Percentiles rank a stretch among this genome's conserved stretches.
These are phyloP conservation scores for Vanrija sp. DNA, from an alignment of 1,284 basidiomycete species.

Conservation along the genomic window DNA sequence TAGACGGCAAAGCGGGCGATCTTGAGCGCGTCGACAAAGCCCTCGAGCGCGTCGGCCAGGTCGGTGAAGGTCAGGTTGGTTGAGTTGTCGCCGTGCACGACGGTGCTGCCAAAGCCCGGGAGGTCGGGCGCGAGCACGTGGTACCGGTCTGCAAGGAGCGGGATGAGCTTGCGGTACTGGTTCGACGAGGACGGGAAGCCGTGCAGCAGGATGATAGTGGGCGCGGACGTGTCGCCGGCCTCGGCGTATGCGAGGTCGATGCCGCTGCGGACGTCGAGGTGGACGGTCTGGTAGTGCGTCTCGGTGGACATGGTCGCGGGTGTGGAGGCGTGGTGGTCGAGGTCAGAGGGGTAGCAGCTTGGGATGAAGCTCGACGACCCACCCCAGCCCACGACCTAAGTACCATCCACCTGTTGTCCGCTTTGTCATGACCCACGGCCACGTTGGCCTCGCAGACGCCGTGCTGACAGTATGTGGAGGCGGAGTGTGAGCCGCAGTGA, in stretches of 20 bases:
- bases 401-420: too few species aligned
- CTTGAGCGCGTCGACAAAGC: conserved; percentile 50
- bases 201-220: conserved; percentile 53
- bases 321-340: too few species aligned
- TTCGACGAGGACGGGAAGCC: conserved; percentile 55
- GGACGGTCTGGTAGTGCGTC: conserved; percentile 6
- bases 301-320: too few species aligned
- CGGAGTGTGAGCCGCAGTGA: too few species aligned
- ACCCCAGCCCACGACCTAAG: too few species aligned
- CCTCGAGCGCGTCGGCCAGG: conserved; percentile 47
- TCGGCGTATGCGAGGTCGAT: conserved; percentile 51
- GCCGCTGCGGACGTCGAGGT: conserved; percentile 11
- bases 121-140: conserved; percentile 55
- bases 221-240: conserved; percentile 42
- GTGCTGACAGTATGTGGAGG: too few species aligned
- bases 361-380: too few species aligned
- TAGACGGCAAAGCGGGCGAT: conserved; percentile 50
- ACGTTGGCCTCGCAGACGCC: too few species aligned
- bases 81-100: conserved; percentile 47
- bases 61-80: conserved; percentile 49
- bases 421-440: too few species aligned
- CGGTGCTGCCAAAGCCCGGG: conserved; percentile 56
- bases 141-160: conserved; percentile 50
- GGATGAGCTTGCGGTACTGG: conserved; percentile 55
- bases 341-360: too few species aligned